phyloP scores from a whole-genome alignment of 1,284 basidiomycete genomes.

The Ustilago trichophora region DNA sequence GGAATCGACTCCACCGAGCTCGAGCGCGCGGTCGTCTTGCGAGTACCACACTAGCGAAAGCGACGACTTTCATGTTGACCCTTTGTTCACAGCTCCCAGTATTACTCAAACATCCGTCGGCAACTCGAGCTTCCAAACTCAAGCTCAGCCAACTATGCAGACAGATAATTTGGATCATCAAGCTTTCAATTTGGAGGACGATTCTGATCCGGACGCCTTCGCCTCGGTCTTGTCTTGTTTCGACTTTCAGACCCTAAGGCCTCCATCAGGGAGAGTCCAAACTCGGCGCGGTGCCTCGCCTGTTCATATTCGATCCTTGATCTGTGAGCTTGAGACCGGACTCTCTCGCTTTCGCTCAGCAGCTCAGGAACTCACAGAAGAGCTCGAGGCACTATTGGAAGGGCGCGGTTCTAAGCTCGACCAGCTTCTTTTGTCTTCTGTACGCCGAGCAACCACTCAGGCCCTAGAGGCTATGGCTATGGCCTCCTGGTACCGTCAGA shows the following conservation, averaged over 20 bases:
- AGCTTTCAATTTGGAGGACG: no score
- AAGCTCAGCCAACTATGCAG: no score
- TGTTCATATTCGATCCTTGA: neutral
- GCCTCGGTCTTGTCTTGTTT: neutral
- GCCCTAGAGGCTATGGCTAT: constrained; percentile 11
- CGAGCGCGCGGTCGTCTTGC: neutral
- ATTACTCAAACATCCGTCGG: no score
- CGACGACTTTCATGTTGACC: no score
- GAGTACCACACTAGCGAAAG: no score
- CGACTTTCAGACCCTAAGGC: neutral
- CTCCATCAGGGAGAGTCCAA: neutral
- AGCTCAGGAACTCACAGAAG: neutral
- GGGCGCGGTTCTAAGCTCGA: neutral
- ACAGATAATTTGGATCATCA: no score
- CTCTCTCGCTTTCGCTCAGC: constrained; percentile 1
- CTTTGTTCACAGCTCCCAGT: neutral
- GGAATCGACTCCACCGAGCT: neutral
- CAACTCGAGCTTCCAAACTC: no score
- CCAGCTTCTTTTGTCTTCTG: neutral
- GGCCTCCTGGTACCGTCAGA: constrained; percentile 15
- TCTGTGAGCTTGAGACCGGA: neutral
- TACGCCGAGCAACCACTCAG: constrained; percentile 6
- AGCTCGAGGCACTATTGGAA: neutral
- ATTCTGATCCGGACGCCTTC: neutral
- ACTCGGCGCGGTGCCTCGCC: neutral